Conservation (phyloP, 2,329 filamentous ascomycete genomes). For the Cladobotryum protrusum region DNA sequence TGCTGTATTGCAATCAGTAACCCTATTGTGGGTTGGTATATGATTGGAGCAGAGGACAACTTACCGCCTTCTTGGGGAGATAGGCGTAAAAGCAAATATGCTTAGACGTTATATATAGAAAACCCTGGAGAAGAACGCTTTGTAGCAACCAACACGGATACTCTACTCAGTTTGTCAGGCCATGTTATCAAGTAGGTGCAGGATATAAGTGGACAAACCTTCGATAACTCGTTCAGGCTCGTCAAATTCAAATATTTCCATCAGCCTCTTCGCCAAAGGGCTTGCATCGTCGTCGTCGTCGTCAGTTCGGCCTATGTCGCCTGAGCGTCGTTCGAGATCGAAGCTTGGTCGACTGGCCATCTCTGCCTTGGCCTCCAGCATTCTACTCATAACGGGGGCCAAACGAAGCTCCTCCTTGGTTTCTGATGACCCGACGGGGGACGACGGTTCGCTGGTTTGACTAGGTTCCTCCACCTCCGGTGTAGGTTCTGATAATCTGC, state of each 20-base stretch:
- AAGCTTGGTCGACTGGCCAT: constrained; percentile 54
- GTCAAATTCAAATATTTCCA: constrained; percentile 81
- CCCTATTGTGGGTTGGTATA: not conserved
- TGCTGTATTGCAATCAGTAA: constrained; percentile 41
- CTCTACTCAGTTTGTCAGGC: constrained; percentile 44
- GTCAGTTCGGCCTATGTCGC: constrained; percentile 29
- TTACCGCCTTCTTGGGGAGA: constrained; percentile 82
- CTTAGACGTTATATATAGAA: constrained; percentile 87
- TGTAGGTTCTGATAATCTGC: constrained; percentile 31
- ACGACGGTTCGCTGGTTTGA: constrained; percentile 20
- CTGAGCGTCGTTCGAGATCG: constrained; percentile 44
- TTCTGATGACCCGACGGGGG: constrained; percentile 17
- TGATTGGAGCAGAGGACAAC: constrained; percentile 24
- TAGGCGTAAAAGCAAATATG: constrained; percentile 98
- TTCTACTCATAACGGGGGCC: constrained; percentile 69
- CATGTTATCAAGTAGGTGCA: not conserved
- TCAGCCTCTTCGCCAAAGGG: constrained; percentile 63
- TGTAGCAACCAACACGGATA: constrained; percentile 92
- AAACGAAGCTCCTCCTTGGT: constrained; percentile 39
- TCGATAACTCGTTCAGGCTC: constrained; percentile 77
- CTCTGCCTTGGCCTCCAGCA: constrained; percentile 65
- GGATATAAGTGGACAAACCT: constrained; percentile 36
- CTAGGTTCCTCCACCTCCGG: constrained; percentile 27
- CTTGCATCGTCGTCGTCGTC: constrained; percentile 41
- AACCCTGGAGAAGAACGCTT: constrained; percentile 86